Conservation (phyloP, 2,329 filamentous ascomycete species). For the Colletotrichum chlorophyti region DNA sequence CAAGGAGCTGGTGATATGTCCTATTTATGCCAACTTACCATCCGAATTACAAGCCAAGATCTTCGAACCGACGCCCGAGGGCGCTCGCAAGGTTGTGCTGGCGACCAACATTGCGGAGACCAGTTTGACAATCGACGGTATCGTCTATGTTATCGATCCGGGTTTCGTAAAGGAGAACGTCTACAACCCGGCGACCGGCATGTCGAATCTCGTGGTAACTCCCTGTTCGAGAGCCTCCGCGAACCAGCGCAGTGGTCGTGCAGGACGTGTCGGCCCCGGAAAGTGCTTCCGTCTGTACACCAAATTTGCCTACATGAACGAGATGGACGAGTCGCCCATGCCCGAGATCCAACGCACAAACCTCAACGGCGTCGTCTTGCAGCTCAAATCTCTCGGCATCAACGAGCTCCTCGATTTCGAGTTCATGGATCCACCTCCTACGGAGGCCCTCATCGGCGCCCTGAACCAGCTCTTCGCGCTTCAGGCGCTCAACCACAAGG, state of each 20-base stretch:
- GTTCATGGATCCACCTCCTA: slow-evolving; percentile 92
- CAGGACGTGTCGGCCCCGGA: slow-evolving; percentile 88
- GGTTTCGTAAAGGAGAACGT: slow-evolving; percentile 96
- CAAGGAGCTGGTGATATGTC: slow-evolving; percentile 86
- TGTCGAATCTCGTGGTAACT: slow-evolving; percentile 90
- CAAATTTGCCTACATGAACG: slow-evolving; percentile 92
- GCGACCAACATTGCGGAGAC: slow-evolving; percentile 99
- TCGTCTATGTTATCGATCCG: slow-evolving; percentile 94
- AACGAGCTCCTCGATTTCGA: slow-evolving; percentile 93
- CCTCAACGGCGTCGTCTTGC: slow-evolving; percentile 81
- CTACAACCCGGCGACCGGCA: slow-evolving; percentile 89
- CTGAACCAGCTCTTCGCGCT: slow-evolving; percentile 92
- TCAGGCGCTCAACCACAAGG: slow-evolving; percentile 86
- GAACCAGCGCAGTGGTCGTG: slow-evolving; percentile 90
- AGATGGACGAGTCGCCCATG: slow-evolving; percentile 89
- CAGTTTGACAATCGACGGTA: slow-evolving; percentile 92
- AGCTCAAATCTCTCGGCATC: slow-evolving; percentile 89
- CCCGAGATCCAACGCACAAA: slow-evolving; percentile 95
- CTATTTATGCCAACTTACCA: slow-evolving; percentile 93
- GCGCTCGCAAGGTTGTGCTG: slow-evolving; percentile 87
- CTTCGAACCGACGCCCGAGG: slow-evolving; percentile 88
- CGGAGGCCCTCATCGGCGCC: slow-evolving; percentile 86
- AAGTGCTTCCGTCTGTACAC: slow-evolving; percentile 96
- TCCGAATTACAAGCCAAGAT: slow-evolving; percentile 92
- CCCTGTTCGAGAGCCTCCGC: slow-evolving; percentile 92